Evolutionary conservation across 1,284 basidiomycete genomes (phyloP), one percentile per base, ranked within the genome.

Genomic region (Trichosporon asahii): DNA sequence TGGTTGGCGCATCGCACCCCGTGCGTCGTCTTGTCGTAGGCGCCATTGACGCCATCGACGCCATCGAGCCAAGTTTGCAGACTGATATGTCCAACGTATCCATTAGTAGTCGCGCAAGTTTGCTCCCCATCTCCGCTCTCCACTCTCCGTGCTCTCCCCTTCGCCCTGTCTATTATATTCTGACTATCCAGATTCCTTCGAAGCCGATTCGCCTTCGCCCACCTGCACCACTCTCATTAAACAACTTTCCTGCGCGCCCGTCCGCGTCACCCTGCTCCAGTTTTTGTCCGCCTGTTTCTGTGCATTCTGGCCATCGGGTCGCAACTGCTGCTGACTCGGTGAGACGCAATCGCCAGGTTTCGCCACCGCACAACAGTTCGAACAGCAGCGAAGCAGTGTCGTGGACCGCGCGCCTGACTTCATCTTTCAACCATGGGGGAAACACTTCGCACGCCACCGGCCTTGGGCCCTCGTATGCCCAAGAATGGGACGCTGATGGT

Each of bases 31-130:
- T n/a, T 18, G 15, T 31, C 57, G 57, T 8, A 33, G 29, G 57
- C 57, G 57, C 57, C 57, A 61, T 31, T 31, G 57, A 61, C 57
- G 57, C 57, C 57, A 61, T 61, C 18, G 57, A 61, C 57, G 57
- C 57, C 57, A 31, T 61, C 57, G 27, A 29, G 27, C 27, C 57
- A 53, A 25, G 21, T 53, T 25, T 25, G 49, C 57, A 57, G 27
- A 18, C 18, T 31, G 57, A 61, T 18, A 31, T 12, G 27, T n/a
- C 29, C 8, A 31, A 27, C 57, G 57, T 21, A 60, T 27, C 55
- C 25, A 53, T 53, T 23, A 53, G 49, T 23, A 53, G 49, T 53
- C 49, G n/a, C 49, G 23, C 49, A 53, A 25, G 49, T 53, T 53
- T 53, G 23, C 55, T 60, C 55, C 55, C 15, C 55, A 29, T 31